Conservation (phyloP, 306 rosid genomes). For the Acacia confusa region DNA sequence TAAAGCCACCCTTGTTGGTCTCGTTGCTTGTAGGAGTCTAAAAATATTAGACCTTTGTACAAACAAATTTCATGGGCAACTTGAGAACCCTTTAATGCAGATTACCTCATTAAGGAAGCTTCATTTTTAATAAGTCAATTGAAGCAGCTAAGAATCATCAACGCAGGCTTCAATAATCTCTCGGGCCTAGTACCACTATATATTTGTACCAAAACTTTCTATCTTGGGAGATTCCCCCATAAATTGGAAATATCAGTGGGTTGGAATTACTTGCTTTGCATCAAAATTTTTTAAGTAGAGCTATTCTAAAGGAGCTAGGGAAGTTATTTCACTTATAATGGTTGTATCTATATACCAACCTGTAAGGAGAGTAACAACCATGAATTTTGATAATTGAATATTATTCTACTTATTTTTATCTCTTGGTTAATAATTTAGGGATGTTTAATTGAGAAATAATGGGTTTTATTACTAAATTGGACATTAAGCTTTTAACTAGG, state of each 20-base stretch:
- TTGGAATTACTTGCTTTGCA: conserved; percentile 71
- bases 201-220: conserved; percentile 64
- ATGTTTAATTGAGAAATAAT: too few species aligned
- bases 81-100: conserved; percentile 42
- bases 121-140: conserved; percentile 56
- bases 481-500: too few species aligned
- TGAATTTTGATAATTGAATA: too few species aligned
- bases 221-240: conserved; percentile 64
- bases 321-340: conserved; percentile 44
- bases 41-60: conserved; percentile 74
- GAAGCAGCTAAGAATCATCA: conserved; percentile 57
- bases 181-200: conserved; percentile 60
- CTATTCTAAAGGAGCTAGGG: conserved; percentile 55
- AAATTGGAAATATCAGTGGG: conserved; percentile 61
- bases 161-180: conserved; percentile 62
- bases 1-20: conserved; percentile 42
- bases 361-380: too few species aligned
- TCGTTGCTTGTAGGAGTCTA: conserved; percentile 51
- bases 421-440: too few species aligned
- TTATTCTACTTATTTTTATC: too few species aligned
- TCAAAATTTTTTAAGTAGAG: conserved; percentile 50
- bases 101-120: conserved; percentile 54
- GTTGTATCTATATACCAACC: conserved; percentile 70
- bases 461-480: too few species aligned
- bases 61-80: conserved; percentile 65